Base-by-base conservation (phyloP, 768 basidiomycete species). In the Trametes maxima region DNA sequence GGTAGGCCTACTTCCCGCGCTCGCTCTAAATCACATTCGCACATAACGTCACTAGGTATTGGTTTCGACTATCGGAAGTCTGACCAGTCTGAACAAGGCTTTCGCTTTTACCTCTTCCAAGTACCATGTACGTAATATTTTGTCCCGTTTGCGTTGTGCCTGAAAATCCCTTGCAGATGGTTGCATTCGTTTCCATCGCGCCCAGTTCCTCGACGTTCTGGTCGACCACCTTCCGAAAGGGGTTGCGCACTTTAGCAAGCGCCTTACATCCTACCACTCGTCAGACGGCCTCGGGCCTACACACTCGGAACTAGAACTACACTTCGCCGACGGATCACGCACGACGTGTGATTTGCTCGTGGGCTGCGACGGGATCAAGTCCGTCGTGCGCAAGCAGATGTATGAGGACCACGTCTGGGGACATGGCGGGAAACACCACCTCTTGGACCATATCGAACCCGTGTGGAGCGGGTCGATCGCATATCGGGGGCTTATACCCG, bases 11-110 rank as follows among this genome's bases (percentile, higher is more conserved):
- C 3, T 22, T 19, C 21, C 22, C 25, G 40, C 36, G n/a, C 7
- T 51, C 7, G 22, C 19, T n/a, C 16, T 17, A 19, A n/a, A 12
- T 46, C 33, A 22, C 21, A 25, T 39, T 42, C 28, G 19, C 46
- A 3, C 1, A 19, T 21, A 28, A 16, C 50, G 25, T 14, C 28
- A 33, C 16, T 11, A 82, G 81, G 72, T 11, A 69, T 78, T 64
- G 80, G 77, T 14, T 82, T 82, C 63, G 77, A 81, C 47, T 81
- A 75, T 60, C 71, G 82, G 44, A 73, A 75, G 50, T 81, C 81
- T 1, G 80, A 82, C 64, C 68, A 69, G 44, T 67, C 70, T 3
- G 12, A 67, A 14, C 76, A 79, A 54, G 81, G 79, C 0, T 76
- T 74, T 48, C 65, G 73, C 4, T 80, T 79, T 65, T 74, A 74